Conservation (phyloP, 345 rosid genomes). For the Brassica juncea region DNA sequence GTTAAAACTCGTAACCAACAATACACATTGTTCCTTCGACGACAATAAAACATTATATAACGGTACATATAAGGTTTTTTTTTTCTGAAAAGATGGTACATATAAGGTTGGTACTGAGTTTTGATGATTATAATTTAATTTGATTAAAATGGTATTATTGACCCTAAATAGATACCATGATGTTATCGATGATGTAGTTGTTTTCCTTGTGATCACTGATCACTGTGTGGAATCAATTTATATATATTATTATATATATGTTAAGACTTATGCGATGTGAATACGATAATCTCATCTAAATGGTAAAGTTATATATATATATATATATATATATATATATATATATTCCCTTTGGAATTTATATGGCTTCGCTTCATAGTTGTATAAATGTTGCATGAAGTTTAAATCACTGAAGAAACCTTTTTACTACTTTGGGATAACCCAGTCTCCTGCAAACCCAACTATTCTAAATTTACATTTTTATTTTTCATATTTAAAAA, state of each 20-base stretch:
- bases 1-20: not conserved
- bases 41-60: slow-evolving; percentile 5
- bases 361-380: slow-evolving; percentile 21
- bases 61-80: not conserved
- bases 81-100: too few species aligned
- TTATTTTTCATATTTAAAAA: not conserved
- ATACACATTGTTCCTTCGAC: slow-evolving; percentile 18
- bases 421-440: not conserved
- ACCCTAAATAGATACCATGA: not conserved
- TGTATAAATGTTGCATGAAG: slow-evolving; percentile 20
- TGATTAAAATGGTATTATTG: not conserved
- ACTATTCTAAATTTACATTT: not conserved
- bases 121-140: slow-evolving; percentile 10
- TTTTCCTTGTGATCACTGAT: slow-evolving; percentile 2
- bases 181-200: not conserved
- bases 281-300: not conserved
- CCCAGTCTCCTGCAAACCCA: not conserved
- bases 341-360: not conserved
- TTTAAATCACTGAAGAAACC: slow-evolving; percentile 20
- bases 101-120: slow-evolving; percentile 18
- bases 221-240: not conserved
- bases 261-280: not conserved
- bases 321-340: not conserved
- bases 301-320: not conserved
- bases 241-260: not conserved